Base-by-base conservation (phyloP, 768 basidiomycete genomes). In the Serpula lacrymans region DNA sequence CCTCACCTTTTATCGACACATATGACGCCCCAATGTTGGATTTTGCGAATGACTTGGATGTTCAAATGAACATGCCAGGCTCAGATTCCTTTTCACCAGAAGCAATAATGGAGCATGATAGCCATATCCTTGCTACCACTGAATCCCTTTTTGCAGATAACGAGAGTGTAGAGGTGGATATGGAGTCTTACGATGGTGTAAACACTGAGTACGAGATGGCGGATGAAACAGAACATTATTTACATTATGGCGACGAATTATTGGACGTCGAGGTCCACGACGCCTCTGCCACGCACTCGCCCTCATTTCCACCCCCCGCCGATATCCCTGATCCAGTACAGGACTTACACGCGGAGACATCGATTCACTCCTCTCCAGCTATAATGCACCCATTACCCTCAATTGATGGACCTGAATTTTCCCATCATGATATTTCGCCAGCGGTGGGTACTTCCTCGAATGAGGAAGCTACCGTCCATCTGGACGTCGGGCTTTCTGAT, bases 21-120 rank as follows among this genome's bases (percentile, higher is more conserved):
- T 79, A 68, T 58, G 82, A 84, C 62, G 66, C 79, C 12, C 79
- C 71, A 56, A 84, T 84, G 82, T 59, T 75, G 36, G 80, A 83
- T 61, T 81, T 73, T 51, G 60, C 59, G 40, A 57, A 56, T 43
- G 81, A 83, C 57, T 52, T 68, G 26, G 82, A 84, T 57, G 72
- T 80, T 36, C 67, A 72, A 50, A 83, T 84, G 80, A 70, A 77
- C 47, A 53, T 65, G 2, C 45, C 58, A 26, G 51, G 46, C 18
- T 65, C 72, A 7, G 61, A 68, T 37, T 77, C 81, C 35, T 54
- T 68, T 23, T 82, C 70, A 67, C 40, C 70, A 68, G 48, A 82
- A 58, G 65, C 72, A 3, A 54, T 65, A 39, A 84, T 84, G 82
- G 77, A 80, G 48, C 78, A 80, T 41, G 80, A 80, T 50, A 54